These are phyloP conservation scores for Pyrrhoderma lamaoense DNA, from an alignment of 1,284 basidiomycete genomes.

Conservation along the genomic window DNA sequence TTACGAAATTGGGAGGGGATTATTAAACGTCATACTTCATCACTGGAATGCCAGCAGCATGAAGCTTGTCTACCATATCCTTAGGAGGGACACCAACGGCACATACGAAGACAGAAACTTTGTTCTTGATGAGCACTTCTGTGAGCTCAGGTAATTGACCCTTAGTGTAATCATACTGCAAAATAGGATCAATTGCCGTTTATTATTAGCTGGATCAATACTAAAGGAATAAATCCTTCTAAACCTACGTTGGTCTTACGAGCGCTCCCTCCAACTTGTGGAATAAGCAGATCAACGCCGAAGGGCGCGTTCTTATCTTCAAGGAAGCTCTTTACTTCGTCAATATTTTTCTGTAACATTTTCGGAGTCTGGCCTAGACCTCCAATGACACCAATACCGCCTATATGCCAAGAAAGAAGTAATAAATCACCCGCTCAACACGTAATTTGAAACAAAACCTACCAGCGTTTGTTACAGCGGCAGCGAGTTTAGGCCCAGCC, in stretches of 20 bases:
- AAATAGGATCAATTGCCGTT: conserved; percentile 1
- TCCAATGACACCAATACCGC: conserved; percentile 81
- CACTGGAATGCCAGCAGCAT: conserved; percentile 69
- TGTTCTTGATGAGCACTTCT: conserved; percentile 73
- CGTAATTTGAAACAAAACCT: conserved; percentile 3
- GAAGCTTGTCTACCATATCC: conserved; percentile 73
- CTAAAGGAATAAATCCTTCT: not conserved
- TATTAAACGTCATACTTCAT: conserved; percentile 59
- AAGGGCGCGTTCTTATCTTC: conserved; percentile 74
- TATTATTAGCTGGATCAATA: not conserved
- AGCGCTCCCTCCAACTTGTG: conserved; percentile 71
- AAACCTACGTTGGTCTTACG: conserved; percentile 68
- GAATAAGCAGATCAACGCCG: conserved; percentile 75
- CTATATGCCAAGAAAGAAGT: conserved; percentile 24
- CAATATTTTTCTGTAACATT: conserved; percentile 52
- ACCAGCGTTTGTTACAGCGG: conserved; percentile 75
- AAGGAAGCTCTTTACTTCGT: conserved; percentile 63
- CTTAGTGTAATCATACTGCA: conserved; percentile 66
- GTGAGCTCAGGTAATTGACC: conserved; percentile 71
- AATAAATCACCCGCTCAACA: no score
- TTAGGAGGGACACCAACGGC: conserved; percentile 83
- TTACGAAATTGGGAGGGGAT: not conserved
- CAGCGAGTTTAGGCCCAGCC: conserved; percentile 70
- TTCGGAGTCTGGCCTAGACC: conserved; percentile 68
- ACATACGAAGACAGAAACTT: conserved; percentile 74